Evolutionary conservation across 495 filamentous ascomycete species (phyloP).

Genomic region (Aspergillus olivimuriae): DNA sequence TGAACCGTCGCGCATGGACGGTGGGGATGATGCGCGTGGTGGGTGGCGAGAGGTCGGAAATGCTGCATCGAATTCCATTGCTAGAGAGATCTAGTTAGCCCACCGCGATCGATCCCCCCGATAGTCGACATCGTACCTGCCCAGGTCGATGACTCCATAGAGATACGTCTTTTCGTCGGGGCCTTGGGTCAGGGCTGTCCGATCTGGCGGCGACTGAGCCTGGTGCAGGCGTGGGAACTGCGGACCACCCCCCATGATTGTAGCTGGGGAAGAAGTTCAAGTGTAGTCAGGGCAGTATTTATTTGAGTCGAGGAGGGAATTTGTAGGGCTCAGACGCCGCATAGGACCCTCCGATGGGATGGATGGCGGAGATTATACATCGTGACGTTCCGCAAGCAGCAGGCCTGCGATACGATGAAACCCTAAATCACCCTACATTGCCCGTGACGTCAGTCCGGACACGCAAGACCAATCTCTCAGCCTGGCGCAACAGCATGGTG

Average conservation of each 20-base stretch:
- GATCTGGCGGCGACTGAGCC: not conserved
- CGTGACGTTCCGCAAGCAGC: not conserved
- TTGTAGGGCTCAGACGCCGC: too few species aligned
- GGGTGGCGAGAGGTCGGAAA: conserved; percentile 68
- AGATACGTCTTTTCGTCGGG: conserved; percentile 4
- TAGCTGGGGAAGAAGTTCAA: too few species aligned
- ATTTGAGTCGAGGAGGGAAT: too few species aligned
- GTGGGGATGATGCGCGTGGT: conserved; percentile 67
- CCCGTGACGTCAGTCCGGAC: not conserved
- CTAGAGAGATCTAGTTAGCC: conserved; percentile 34
- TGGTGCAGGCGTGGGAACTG: too few species aligned
- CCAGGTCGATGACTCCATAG: conserved; percentile 25
- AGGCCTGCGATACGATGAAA: not conserved
- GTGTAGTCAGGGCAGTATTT: not conserved
- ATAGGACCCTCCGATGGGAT: too few species aligned
- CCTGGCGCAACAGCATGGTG: too few species aligned
- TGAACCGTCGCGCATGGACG: conserved; percentile 68
- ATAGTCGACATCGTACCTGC: conserved; percentile 21
- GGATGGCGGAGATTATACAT: too few species aligned
- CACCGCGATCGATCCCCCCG: too few species aligned
- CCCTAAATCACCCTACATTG: not conserved
- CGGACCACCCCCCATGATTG: conserved; percentile 1
- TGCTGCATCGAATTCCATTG: conserved; percentile 93
- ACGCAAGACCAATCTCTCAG: too few species aligned
- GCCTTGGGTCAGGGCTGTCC: not conserved